Conservation (phyloP, 129 eudicot species). For the Erigeron canadensis region DNA sequence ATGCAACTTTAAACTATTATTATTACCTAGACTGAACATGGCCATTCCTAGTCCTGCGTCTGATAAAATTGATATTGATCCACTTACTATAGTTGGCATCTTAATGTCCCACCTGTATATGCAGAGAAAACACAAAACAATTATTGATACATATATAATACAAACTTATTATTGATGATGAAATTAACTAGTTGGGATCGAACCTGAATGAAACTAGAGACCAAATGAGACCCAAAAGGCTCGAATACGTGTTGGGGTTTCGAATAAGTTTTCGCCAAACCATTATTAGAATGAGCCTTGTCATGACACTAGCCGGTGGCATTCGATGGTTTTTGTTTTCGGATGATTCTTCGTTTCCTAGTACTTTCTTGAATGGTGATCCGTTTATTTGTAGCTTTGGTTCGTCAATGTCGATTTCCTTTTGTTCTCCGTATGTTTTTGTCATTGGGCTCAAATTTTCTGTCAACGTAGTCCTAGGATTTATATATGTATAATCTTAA, state of each 20-base stretch:
- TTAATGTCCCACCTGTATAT: constrained; percentile 74
- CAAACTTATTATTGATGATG: background rate
- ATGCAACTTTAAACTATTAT: background rate
- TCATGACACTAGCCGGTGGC: constrained; percentile 99
- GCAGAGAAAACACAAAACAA: background rate
- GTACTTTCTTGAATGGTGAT: constrained; percentile 73
- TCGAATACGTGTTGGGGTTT: constrained; percentile 94
- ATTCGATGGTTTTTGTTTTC: constrained; percentile 66
- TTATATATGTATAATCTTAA: background rate
- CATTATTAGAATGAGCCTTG: constrained; percentile 93
- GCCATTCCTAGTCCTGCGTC: constrained; percentile 99
- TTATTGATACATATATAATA: background rate
- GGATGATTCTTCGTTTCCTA: constrained; percentile 44
- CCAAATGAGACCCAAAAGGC: constrained; percentile 91
- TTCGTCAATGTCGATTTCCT: constrained; percentile 53
- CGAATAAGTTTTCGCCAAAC: constrained; percentile 97
- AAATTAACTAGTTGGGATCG: background rate
- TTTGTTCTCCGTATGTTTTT: constrained; percentile 50
- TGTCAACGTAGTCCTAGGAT: background rate
- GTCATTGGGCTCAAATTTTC: constrained; percentile 52
- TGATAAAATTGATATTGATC: constrained; percentile 86
- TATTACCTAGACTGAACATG: constrained; percentile 94
- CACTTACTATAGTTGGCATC: constrained; percentile 92
- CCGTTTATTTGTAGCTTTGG: constrained; percentile 41
- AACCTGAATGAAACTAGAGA: constrained; percentile 88